Evolutionary conservation across 176 grass and related monocot genomes (phyloP).

Genomic region (Pontederia crassipes): DNA sequence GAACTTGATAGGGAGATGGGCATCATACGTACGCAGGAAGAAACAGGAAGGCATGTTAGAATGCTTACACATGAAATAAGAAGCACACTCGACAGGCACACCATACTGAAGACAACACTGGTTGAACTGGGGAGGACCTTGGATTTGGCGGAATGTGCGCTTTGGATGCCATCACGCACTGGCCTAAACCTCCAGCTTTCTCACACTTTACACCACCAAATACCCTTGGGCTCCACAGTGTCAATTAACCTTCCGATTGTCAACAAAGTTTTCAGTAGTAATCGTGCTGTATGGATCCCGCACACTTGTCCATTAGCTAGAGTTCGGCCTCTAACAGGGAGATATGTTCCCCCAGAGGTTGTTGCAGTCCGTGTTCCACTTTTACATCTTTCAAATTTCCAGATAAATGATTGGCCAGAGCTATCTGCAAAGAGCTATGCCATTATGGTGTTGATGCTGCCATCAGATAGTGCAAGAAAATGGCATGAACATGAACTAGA

Average conservation of each 20-base stretch:
- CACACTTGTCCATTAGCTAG: constrained; percentile 49
- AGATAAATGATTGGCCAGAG: constrained; percentile 77
- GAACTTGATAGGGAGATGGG: constrained; percentile 66
- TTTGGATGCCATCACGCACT: constrained; percentile 59
- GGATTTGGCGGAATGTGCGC: constrained; percentile 44
- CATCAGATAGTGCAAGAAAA: constrained; percentile 68
- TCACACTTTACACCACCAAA: constrained; percentile 45
- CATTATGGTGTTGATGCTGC: constrained; percentile 88
- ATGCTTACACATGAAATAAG: constrained; percentile 78
- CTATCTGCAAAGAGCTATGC: constrained; percentile 69
- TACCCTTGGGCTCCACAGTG: constrained; percentile 29
- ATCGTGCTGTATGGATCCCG: constrained; percentile 43
- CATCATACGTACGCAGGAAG: constrained; percentile 50
- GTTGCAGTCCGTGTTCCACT: constrained; percentile 73
- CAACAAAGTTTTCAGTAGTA: constrained; percentile 56
- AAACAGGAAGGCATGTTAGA: constrained; percentile 58
- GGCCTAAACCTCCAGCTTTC: constrained; percentile 53
- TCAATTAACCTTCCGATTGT: constrained; percentile 47
- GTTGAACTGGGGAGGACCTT: constrained; percentile 54
- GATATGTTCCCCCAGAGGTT: constrained; percentile 72
- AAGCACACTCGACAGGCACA: constrained; percentile 58
- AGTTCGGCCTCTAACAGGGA: constrained; percentile 37
- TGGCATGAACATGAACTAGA: constrained; percentile 85
- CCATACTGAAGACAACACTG: constrained; percentile 55
- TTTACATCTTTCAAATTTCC: constrained; percentile 79